Conservation (phyloP, 208 protist species). For the Acanthamoeba triangularis region DNA sequence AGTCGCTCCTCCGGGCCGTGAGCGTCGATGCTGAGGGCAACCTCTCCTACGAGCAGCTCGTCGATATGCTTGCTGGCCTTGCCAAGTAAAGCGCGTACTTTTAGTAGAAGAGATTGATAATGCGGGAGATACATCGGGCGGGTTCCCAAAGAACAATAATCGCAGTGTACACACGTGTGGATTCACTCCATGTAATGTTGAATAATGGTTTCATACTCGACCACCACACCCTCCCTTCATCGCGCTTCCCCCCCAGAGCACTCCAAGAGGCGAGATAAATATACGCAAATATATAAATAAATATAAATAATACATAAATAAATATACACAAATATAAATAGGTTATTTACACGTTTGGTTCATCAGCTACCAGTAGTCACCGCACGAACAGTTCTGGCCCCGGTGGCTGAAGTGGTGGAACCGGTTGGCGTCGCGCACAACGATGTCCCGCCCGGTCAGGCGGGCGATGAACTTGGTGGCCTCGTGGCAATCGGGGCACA, state of each 20-base stretch:
- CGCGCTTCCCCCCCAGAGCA: too few relatives aligned
- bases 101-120: too few relatives aligned
- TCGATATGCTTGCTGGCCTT: background rate
- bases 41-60: slow-evolving; percentile 58
- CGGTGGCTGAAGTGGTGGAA: slow-evolving; percentile 78
- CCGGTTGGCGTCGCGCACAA: slow-evolving; percentile 70
- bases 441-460: slow-evolving; percentile 73
- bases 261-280: too few relatives aligned
- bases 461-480: slow-evolving; percentile 78
- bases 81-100: background rate
- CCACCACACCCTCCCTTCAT: background rate
- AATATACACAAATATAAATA: too few relatives aligned
- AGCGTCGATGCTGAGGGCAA: slow-evolving; percentile 31
- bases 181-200: background rate
- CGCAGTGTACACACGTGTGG: background rate
- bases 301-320: too few relatives aligned
- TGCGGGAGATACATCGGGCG: background rate
- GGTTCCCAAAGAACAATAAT: background rate
- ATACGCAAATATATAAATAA: too few relatives aligned
- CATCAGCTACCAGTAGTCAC: slow-evolving; percentile 78
- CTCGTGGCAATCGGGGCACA: slow-evolving; percentile 78
- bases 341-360: background rate
- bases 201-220: background rate
- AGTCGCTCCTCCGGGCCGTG: slow-evolving; percentile 38
- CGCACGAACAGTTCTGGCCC: slow-evolving; percentile 59